Conservation (phyloP, 139 green algal genomes). For the Tetraselmis chui region DNA sequence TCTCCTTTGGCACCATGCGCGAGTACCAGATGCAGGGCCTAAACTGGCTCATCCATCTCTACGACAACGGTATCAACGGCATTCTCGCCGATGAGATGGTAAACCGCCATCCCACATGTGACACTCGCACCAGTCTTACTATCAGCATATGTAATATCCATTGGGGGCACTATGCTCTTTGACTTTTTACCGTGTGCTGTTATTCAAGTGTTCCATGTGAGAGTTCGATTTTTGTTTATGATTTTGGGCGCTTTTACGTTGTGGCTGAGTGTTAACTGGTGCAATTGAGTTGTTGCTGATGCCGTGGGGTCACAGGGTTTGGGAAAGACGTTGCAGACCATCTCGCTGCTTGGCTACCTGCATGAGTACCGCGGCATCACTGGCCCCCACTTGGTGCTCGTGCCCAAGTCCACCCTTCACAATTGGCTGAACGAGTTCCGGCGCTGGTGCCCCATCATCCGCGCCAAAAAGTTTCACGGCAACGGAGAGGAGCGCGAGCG, state of each 20-base stretch:
- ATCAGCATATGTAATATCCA: conserved; percentile 37
- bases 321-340: conserved; percentile 48
- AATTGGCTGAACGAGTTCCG: background rate
- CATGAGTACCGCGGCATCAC: conserved; percentile 11
- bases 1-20: conserved; percentile 75
- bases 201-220: background rate
- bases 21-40: conserved; percentile 69
- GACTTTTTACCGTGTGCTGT: too few species aligned
- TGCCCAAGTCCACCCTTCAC: conserved; percentile 3
- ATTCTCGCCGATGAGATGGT: conserved; percentile 35
- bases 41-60: conserved; percentile 39
- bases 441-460: conserved; percentile 48
- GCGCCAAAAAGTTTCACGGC: conserved; percentile 47
- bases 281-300: too few species aligned
- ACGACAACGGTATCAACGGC: conserved; percentile 41
- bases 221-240: background rate
- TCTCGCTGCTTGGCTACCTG: conserved; percentile 37
- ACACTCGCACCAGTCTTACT: background rate
- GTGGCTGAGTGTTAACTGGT: too few species aligned
- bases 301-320: conserved; percentile 35
- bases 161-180: too few species aligned
- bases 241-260: conserved; percentile 1
- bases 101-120: background rate
- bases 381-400: conserved; percentile 37
- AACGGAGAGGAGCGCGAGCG: conserved; percentile 44